Evolutionary conservation across 768 basidiomycete genomes (phyloP).

Genomic region (Leccinum subtestaceum): DNA sequence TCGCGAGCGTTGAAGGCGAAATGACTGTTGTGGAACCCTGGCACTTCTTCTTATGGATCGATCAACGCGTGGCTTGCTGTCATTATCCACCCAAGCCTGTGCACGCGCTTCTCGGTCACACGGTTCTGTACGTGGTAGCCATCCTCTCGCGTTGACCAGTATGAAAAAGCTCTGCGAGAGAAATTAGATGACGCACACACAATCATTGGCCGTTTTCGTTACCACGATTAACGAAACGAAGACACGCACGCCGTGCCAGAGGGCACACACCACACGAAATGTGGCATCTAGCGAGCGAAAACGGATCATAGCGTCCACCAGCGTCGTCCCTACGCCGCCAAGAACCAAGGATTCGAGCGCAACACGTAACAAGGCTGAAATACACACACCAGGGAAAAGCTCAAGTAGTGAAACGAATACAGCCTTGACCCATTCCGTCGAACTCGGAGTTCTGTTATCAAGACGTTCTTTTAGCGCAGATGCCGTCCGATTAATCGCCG

Average conservation of each 20-base stretch:
- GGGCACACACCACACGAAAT: constrained; percentile 21
- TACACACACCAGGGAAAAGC: constrained; percentile 27
- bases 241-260: constrained; percentile 34
- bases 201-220: constrained; percentile 12
- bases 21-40: constrained; percentile 5
- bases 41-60: constrained; percentile 1
- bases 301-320: constrained; percentile 14
- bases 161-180: constrained; percentile 35
- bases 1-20: constrained; percentile 38
- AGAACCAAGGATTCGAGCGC: not conserved
- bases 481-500: constrained; percentile 47
- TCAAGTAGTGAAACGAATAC: constrained; percentile 12
- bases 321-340: constrained; percentile 9
- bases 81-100: constrained; percentile 1
- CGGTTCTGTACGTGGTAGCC: constrained; percentile 1
- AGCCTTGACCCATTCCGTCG: constrained; percentile 23
- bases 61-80: constrained; percentile 7
- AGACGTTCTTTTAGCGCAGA: constrained; percentile 29
- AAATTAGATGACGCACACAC: constrained; percentile 4
- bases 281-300: constrained; percentile 29
- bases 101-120: not conserved
- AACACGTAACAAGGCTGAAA: not conserved
- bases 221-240: constrained; percentile 44
- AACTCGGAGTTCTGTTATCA: constrained; percentile 10
- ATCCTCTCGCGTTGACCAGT: constrained; percentile 31